These are phyloP conservation scores for Diophrys appendiculata DNA, from an alignment of 73 alveolate species.

Conservation along the genomic window DNA sequence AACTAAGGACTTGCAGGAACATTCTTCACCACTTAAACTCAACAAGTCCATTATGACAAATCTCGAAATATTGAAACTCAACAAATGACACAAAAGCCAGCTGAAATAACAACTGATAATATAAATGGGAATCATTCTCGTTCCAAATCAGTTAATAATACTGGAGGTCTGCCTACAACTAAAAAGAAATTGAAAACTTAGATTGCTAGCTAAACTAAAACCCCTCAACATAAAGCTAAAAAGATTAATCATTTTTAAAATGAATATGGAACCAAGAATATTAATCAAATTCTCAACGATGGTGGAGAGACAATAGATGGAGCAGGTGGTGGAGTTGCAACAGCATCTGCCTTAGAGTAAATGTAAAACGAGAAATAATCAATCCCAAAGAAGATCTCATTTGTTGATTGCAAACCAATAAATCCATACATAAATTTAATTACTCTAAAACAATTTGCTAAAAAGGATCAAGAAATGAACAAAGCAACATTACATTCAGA, in stretches of 20 bases:
- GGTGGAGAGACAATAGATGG: too few species aligned
- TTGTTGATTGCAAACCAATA: slow-evolving; percentile 35
- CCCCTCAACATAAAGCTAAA: too few species aligned
- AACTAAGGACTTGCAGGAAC: neutral
- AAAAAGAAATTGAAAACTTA: slow-evolving; percentile 1
- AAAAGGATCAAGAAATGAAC: slow-evolving; percentile 19
- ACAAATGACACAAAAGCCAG: neutral
- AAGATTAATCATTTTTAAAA: neutral
- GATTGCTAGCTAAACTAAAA: neutral
- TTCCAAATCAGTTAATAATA: neutral
- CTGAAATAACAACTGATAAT: neutral
- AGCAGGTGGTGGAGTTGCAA: too few species aligned
- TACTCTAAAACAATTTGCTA: slow-evolving; percentile 17
- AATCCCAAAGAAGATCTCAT: slow-evolving; percentile 14
- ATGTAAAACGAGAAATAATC: too few species aligned
- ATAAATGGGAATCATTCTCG: neutral
- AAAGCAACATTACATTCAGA: neutral
- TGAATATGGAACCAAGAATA: neutral
- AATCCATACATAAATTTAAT: slow-evolving; percentile 18
- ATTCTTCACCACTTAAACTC: neutral
- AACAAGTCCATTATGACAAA: neutral
- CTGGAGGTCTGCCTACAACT: neutral
- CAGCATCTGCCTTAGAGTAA: too few species aligned
- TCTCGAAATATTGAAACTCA: neutral
- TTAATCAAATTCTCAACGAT: neutral